Conservation (phyloP, 2,329 filamentous ascomycete species). For the Curvularia spicifera region DNA sequence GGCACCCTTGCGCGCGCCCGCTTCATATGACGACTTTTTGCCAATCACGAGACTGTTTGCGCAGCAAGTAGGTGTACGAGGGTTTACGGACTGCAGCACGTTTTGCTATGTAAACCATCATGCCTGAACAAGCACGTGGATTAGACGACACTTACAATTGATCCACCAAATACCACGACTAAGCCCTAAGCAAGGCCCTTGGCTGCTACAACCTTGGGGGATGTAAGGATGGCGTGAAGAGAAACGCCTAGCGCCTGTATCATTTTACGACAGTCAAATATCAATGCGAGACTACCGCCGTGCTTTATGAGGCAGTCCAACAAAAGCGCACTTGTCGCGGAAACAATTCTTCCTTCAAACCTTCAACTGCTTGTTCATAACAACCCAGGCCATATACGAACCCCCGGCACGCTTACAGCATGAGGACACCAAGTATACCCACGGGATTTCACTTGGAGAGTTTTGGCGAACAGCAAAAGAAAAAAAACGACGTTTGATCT, state of each 20-base stretch:
- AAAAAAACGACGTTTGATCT: constrained; percentile 12
- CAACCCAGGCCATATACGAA: not conserved
- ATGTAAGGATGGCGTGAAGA: not conserved
- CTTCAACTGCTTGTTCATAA: not conserved
- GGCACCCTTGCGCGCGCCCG: too few species aligned
- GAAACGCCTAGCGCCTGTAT: not conserved
- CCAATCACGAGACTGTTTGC: too few species aligned
- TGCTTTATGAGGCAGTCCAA: not conserved
- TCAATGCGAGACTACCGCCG: not conserved
- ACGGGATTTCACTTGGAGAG: not conserved
- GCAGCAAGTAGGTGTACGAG: too few species aligned
- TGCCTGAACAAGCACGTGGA: not conserved
- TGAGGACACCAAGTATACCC: not conserved
- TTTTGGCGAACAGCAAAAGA: not conserved
- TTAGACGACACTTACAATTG: not conserved
- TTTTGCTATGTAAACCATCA: not conserved
- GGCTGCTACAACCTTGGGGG: not conserved
- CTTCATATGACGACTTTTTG: too few species aligned
- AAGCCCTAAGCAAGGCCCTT: not conserved
- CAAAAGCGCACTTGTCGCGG: not conserved
- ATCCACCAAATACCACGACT: not conserved
- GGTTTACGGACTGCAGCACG: too few species aligned
- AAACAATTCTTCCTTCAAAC: not conserved
- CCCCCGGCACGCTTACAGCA: not conserved
- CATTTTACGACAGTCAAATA: not conserved